Conservation (phyloP, 1,139 yeast genomes). For the Pichia sorboxylosa region DNA sequence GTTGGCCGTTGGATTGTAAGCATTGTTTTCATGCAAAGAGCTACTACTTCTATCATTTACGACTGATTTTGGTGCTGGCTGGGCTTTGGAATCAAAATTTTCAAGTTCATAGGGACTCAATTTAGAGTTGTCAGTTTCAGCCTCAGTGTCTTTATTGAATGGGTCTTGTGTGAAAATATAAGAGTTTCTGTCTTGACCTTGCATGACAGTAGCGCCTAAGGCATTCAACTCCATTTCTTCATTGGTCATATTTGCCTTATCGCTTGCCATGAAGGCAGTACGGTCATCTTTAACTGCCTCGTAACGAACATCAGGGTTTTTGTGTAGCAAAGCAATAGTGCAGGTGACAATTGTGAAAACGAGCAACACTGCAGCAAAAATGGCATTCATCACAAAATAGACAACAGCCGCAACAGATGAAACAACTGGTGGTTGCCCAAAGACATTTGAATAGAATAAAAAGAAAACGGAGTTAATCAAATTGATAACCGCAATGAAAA, state of each 20-base stretch:
- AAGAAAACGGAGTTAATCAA: slow-evolving; percentile 77
- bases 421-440: slow-evolving; percentile 75
- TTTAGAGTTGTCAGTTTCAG: slow-evolving; percentile 35
- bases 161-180: slow-evolving; percentile 45
- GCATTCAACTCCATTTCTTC: slow-evolving; percentile 75
- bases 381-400: slow-evolving; percentile 83
- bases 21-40: not conserved
- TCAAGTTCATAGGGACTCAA: slow-evolving; percentile 81
- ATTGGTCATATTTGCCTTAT: slow-evolving; percentile 29
- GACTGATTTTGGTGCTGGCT: slow-evolving; percentile 13
- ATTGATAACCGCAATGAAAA: slow-evolving; percentile 68
- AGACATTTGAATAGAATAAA: slow-evolving; percentile 77
- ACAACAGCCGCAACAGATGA: slow-evolving; percentile 88
- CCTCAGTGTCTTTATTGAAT: slow-evolving; percentile 4
- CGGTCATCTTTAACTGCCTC: slow-evolving; percentile 97
- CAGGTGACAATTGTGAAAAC: slow-evolving; percentile 83
- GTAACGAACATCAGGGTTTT: slow-evolving; percentile 90
- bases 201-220: slow-evolving; percentile 80
- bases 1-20: slow-evolving; percentile 4
- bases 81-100: slow-evolving; percentile 42
- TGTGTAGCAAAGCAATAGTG: slow-evolving; percentile 68
- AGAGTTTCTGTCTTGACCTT: slow-evolving; percentile 45
- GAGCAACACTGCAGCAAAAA: slow-evolving; percentile 70
- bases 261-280: slow-evolving; percentile 67
- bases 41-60: slow-evolving; percentile 9